phyloP scores from a whole-genome alignment of 495 filamentous ascomycete genomes.

The Penicillium coffeae region DNA sequence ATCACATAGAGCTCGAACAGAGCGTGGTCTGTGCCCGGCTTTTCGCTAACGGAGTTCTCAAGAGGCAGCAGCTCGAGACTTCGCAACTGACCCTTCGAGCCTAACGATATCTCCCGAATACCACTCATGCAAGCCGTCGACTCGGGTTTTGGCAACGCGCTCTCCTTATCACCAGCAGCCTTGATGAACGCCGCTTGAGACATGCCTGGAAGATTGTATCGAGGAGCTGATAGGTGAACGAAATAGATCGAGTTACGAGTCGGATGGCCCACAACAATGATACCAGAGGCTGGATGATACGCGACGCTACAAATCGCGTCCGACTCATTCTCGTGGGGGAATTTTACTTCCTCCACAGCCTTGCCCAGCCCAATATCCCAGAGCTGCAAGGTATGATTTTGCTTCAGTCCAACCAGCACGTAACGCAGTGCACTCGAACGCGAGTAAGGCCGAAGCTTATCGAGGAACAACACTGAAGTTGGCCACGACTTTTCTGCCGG shows the following conservation, averaged over 20 bases:
- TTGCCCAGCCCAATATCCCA: constrained; percentile 97
- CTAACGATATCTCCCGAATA: constrained; percentile 88
- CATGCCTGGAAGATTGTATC: constrained; percentile 74
- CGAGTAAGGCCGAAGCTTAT: constrained; percentile 86
- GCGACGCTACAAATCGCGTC: constrained; percentile 95
- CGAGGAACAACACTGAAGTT: constrained; percentile 90
- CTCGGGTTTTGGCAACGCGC: constrained; percentile 73
- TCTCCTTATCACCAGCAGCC: constrained; percentile 67
- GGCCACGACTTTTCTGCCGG: constrained; percentile 88
- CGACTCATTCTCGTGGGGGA: constrained; percentile 93
- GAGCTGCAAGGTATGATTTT: constrained; percentile 97
- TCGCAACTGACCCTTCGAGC: constrained; percentile 79
- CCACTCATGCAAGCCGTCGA: constrained; percentile 95
- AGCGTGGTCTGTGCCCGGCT: constrained; percentile 47
- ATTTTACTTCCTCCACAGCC: constrained; percentile 92
- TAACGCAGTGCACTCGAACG: constrained; percentile 85
- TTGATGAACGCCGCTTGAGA: constrained; percentile 84
- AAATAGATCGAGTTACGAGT: constrained; percentile 97
- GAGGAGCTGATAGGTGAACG: constrained; percentile 87
- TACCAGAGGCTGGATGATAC: constrained; percentile 84
- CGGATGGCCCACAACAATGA: constrained; percentile 92
- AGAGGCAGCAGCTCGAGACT: constrained; percentile 81
- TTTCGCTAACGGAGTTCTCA: constrained; percentile 37
- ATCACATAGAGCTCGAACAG: constrained; percentile 95
- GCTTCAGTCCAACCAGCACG: constrained; percentile 95